Conservation (phyloP, 192 early-diverging fungal genomes). For the Dissophora globulifera region DNA sequence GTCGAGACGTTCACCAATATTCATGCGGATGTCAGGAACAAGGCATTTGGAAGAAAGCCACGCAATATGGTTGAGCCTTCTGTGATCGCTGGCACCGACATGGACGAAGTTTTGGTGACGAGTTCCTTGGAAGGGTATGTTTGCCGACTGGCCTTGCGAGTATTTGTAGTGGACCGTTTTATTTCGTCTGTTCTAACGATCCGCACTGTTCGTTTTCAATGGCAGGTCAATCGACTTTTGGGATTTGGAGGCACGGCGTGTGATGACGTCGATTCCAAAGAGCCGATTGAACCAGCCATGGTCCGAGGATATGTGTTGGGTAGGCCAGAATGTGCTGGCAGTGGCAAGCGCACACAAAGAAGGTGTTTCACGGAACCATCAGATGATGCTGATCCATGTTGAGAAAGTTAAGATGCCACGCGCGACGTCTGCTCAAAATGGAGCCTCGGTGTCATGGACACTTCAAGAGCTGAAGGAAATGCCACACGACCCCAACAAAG, state of each 20-base stretch:
- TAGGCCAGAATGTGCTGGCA: slow-evolving; percentile 27
- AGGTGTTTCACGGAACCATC: slow-evolving; percentile 10
- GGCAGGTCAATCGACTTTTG: slow-evolving; percentile 42
- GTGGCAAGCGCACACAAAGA: slow-evolving; percentile 28
- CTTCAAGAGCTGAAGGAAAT: slow-evolving; percentile 18
- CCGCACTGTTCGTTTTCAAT: not conserved
- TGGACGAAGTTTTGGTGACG: slow-evolving; percentile 45
- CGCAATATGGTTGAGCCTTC: slow-evolving; percentile 26
- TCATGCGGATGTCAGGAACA: slow-evolving; percentile 21
- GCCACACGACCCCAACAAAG: slow-evolving; percentile 32
- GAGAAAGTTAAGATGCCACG: not conserved
- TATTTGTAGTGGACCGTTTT: not conserved
- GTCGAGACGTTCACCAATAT: slow-evolving; percentile 39
- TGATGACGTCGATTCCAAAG: slow-evolving; percentile 23
- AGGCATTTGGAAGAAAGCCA: slow-evolving; percentile 30
- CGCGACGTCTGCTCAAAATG: not conserved
- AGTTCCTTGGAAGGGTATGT: slow-evolving; percentile 43
- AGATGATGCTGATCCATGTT: slow-evolving; percentile 33
- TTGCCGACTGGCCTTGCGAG: not conserved
- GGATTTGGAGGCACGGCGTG: slow-evolving; percentile 22
- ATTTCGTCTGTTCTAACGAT: not conserved
- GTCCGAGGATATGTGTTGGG: slow-evolving; percentile 53
- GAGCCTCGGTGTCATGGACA: slow-evolving; percentile 8
- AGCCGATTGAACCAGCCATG: slow-evolving; percentile 24
- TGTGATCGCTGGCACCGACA: slow-evolving; percentile 25